Base-by-base conservation (phyloP, 805 yeast species). In the Lipomyces yamanashiensis region DNA sequence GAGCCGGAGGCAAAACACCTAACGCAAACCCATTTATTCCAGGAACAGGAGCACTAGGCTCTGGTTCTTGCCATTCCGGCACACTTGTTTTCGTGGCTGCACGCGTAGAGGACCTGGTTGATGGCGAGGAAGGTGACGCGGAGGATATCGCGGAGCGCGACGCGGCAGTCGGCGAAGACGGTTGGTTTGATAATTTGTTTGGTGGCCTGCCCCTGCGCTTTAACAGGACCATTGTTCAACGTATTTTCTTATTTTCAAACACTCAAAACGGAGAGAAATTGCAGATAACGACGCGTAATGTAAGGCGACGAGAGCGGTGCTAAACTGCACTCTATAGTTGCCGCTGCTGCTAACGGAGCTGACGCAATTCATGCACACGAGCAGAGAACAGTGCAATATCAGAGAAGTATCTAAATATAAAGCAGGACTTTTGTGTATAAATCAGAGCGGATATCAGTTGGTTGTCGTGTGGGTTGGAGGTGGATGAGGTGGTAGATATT, bases 11-110 rank as follows among this genome's bases (percentile, higher is more conserved):
- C 6, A 81, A 80, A n/a, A 84, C 80, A 67, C 85, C 90, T 59
- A 91, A 75, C 2, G 95, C 88, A 47, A 85, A 79, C 1, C 97
- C 97, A 0, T 93, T 87, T 44, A 85, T 84, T 10, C 82, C 81
- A 48, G 89, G 85, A 10, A 77, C 74, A 0, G 88, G 85, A 43
- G 79, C 82, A 0, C 84, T 82, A 40, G 80, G 73, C 17, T 79
- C 80, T 1, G 92, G 92, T 70, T 90, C 95, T 10, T 15, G 15
- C 61, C 63, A 63, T 15, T 23, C 52, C 2, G 52, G 48, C 37
- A 33, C 9, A 23, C 37, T 47, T 37, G 17, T 15, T 28, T 28
- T 13, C 49, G 43, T n/a, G 17, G 45, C 5, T 10, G 54, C 9
- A 23, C 39, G 33, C 7, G 49, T 7, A 19, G 58, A 34, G 36